Conservation (phyloP, 108 stramenopile genomes). For the Nitzschia sp. region DNA sequence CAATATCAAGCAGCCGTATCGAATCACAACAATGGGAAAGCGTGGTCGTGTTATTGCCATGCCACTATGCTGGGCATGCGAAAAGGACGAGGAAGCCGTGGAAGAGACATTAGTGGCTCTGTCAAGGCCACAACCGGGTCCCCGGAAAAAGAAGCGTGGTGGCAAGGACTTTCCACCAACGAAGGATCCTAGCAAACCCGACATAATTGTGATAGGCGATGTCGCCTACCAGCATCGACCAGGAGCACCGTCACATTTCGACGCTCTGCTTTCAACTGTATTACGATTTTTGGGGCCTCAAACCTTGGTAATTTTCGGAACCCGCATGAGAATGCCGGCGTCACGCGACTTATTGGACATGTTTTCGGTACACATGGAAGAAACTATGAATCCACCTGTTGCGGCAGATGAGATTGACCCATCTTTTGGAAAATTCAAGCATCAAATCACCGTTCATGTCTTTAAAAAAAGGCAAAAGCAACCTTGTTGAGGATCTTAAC, state of each 20-base stretch:
- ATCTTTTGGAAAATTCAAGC: slow-evolving; percentile 45
- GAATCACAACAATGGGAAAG: slow-evolving; percentile 36
- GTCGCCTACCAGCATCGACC: slow-evolving; percentile 64
- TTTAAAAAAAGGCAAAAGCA: slow-evolving; percentile 3
- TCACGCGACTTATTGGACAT: slow-evolving; percentile 44
- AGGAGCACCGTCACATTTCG: slow-evolving; percentile 59
- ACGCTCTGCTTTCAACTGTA: slow-evolving; percentile 44
- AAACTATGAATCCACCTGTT: slow-evolving; percentile 38
- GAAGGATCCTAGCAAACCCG: slow-evolving; percentile 26
- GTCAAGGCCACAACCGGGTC: neutral
- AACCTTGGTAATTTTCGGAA: slow-evolving; percentile 51
- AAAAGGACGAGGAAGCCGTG: slow-evolving; percentile 37
- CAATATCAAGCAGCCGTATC: slow-evolving; percentile 14
- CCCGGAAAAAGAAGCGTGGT: slow-evolving; percentile 6
- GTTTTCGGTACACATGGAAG: slow-evolving; percentile 50
- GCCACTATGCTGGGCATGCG: slow-evolving; percentile 52
- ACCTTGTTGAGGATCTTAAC: neutral
- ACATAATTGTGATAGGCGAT: slow-evolving; percentile 54
- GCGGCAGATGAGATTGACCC: slow-evolving; percentile 54
- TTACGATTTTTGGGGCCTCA: slow-evolving; percentile 36
- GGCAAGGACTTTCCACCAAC: neutral
- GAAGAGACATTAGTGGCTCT: neutral
- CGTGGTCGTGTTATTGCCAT: slow-evolving; percentile 35
- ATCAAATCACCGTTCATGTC: slow-evolving; percentile 57
- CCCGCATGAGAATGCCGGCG: slow-evolving; percentile 61